A percentile compares a stretch with the other conserved stretches of the same genome.
Conservation (phyloP, 306 rosid genomes). For the Casuarina glauca region DNA sequence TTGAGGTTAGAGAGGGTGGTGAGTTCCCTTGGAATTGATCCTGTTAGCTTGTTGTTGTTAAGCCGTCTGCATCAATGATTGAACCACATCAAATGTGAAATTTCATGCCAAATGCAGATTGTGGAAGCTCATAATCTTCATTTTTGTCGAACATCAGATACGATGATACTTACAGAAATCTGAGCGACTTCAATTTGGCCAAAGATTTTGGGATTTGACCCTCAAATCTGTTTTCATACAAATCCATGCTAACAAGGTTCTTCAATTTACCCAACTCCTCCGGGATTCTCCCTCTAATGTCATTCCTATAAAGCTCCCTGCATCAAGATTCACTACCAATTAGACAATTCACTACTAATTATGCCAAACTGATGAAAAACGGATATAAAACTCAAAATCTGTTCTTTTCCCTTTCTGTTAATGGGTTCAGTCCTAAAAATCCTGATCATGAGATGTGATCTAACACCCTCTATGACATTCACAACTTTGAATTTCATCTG, state of each 20-base stretch:
- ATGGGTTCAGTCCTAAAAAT: not conserved
- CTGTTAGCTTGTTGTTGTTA: conserved; percentile 74
- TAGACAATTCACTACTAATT: not conserved
- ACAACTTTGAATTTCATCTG: not conserved
- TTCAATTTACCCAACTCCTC: conserved; percentile 69
- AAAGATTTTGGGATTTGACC: conserved; percentile 82
- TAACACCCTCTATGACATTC: not conserved
- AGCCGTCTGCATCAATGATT: conserved; percentile 52
- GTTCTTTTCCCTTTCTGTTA: not conserved
- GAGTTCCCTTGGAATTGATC: conserved; percentile 87
- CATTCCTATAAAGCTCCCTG: conserved; percentile 92
- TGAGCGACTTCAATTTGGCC: conserved; percentile 76
- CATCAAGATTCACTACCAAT: conserved; percentile 29
- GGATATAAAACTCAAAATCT: not conserved
- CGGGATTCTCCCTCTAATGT: conserved; percentile 73
- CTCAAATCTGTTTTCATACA: conserved; percentile 76
- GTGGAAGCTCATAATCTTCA: conserved; percentile 1
- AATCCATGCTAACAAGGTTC: conserved; percentile 80
- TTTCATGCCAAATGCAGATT: conserved; percentile 10
- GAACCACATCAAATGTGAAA: conserved; percentile 17
- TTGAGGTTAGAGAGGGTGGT: conserved; percentile 67
- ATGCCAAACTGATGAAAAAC: not conserved
- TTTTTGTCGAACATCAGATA: conserved; percentile 21
- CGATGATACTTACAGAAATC: conserved; percentile 73
- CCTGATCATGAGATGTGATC: not conserved